phyloP scores from a whole-genome alignment of 1,284 basidiomycete genomes.

The Apiotrichum porosum region DNA sequence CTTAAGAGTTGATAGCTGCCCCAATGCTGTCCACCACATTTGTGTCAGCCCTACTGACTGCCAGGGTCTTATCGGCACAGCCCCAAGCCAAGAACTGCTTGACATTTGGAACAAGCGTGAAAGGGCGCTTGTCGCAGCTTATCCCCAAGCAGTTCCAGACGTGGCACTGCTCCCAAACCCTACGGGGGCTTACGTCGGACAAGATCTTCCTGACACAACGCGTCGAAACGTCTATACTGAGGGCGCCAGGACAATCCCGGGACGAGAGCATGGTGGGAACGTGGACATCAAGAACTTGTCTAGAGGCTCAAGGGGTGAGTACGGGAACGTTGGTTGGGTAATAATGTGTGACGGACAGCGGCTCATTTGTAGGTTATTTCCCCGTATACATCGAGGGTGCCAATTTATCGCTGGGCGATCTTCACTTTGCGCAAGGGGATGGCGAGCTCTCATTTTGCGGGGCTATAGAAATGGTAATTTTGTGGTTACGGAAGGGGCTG shows the following conservation, averaged over 20 bases:
- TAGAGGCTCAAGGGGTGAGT: not conserved
- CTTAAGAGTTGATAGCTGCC: too few species aligned
- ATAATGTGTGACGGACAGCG: not conserved
- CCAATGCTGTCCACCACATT: too few species aligned
- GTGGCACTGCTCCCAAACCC: constrained; percentile 63
- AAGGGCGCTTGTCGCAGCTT: constrained; percentile 58
- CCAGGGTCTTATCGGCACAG: constrained; percentile 70
- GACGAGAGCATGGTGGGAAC: constrained; percentile 75
- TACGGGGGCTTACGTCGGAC: constrained; percentile 63
- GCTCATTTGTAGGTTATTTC: constrained; percentile 9
- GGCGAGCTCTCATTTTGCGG: constrained; percentile 53
- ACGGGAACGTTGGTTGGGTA: fast-evolving
- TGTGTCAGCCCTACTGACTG: too few species aligned
- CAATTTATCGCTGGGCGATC: constrained; percentile 67
- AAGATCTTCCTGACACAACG: constrained; percentile 53
- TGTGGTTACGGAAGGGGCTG: constrained; percentile 28
- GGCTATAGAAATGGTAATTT: constrained; percentile 56
- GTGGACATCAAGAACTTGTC: constrained; percentile 57
- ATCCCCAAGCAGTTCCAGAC: constrained; percentile 49
- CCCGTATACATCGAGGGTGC: constrained; percentile 70
- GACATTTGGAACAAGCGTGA: constrained; percentile 71
- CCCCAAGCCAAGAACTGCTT: constrained; percentile 66
- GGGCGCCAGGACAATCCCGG: constrained; percentile 69
- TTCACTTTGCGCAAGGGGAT: constrained; percentile 76
- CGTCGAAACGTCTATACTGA: constrained; percentile 59